Base-by-base conservation (phyloP, 139 green algal genomes). In the Chlorella sp. region DNA sequence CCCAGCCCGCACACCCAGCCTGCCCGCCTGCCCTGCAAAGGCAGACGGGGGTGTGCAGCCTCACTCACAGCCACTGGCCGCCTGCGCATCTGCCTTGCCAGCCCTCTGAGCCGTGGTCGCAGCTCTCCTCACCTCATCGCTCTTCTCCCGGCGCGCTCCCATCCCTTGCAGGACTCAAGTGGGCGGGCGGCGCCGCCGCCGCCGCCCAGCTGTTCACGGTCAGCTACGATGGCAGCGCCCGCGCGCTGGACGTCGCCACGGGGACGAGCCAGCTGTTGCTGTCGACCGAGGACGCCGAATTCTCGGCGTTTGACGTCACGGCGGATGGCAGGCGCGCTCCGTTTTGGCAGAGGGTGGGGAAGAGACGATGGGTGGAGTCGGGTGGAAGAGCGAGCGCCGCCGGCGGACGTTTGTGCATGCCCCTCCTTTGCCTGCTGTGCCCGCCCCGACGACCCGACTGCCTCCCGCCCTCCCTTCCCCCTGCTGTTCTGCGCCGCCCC, bases 161-260 rank as follows among this genome's bases (percentile, higher is more conserved):
- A 5, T 23, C n/a, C 42, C 62, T 23, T 45, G 46, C 67, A 73
- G 67, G 67, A 14, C 58, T 84, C 25, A 45, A 51, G 36, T 86
- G 82, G 82, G 70, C 58, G 27, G 67, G 56, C 2, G 50, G 38
- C 33, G 21, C 23, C 19, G 72, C 58, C 8, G 40, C 25, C 7
- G 63, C 43, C 51, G 65, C 56, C 25, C n/a, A 46, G 31, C 85
- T 95, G 58, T 71, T 90, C 51, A 92, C 83, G 0, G 67, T 70
- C 23, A 79, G 68, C 2, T 95, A 95, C 61, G 91, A 95, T 72
- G 91, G 91, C 38, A 87, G 77, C 0, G 51, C 94, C 33, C 76
- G 90, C 14, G 29, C 76, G 50, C 74, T 94, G 73, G 90, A 94
- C 60, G 71, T 87, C 21, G 53, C n/a, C n/a, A 75, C 43, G 33